Evolutionary conservation across 2,329 filamentous ascomycete genomes (phyloP).

Genomic region (Nannizzia gypsea): DNA sequence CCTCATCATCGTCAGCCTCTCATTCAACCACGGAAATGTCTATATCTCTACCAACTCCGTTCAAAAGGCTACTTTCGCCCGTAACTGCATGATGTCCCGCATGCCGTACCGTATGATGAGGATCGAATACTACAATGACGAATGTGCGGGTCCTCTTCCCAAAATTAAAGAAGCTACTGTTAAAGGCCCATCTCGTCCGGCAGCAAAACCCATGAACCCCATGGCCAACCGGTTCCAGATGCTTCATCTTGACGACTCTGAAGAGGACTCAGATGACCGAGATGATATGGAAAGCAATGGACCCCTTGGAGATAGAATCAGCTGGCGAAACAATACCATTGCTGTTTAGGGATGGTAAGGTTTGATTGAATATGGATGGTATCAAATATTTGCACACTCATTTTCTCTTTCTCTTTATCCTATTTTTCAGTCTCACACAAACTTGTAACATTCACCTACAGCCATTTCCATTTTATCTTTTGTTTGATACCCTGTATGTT

Average conservation of each 20-base stretch:
- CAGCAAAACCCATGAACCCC: slow-evolving; percentile 31
- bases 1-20: slow-evolving; percentile 55
- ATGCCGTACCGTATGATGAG: slow-evolving; percentile 57
- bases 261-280: slow-evolving; percentile 26
- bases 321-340: slow-evolving; percentile 13
- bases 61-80: slow-evolving; percentile 61
- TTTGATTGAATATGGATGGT: too few species aligned
- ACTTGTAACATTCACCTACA: neutral
- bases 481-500: slow-evolving; percentile 4
- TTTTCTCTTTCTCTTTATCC: neutral
- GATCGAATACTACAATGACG: slow-evolving; percentile 61
- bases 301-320: slow-evolving; percentile 14
- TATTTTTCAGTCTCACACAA: neutral
- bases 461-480: neutral
- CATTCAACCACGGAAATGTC: slow-evolving; percentile 47
- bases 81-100: slow-evolving; percentile 60
- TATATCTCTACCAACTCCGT: slow-evolving; percentile 68
- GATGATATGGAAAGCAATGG: slow-evolving; percentile 13
- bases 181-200: slow-evolving; percentile 21
- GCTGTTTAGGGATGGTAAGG: slow-evolving; percentile 8
- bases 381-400: neutral
- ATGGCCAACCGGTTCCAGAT: slow-evolving; percentile 52
- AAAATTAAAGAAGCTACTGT: slow-evolving; percentile 23
- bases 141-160: slow-evolving; percentile 53
- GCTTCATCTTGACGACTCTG: slow-evolving; percentile 41